A percentile compares a stretch with the other conserved stretches of the same genome.
Conservation (phyloP, 2,329 filamentous ascomycete species). For the Malbranchea cinnamomea region DNA sequence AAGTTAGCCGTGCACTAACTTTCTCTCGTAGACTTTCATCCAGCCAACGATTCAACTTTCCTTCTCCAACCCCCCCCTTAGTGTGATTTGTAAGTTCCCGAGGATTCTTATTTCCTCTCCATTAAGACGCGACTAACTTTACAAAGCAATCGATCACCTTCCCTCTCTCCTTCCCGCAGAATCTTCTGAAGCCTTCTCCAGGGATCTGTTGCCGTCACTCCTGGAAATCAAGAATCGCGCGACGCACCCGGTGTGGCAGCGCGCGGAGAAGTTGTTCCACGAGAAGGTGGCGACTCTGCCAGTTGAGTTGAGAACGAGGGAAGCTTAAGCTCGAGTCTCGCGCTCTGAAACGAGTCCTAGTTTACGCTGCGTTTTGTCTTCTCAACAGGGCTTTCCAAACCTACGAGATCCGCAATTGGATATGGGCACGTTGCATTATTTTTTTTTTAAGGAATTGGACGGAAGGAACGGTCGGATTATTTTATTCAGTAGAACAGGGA, state of each 20-base stretch:
- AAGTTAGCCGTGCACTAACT: constrained; percentile 1
- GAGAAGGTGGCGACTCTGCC: constrained; percentile 64
- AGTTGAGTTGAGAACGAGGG: constrained; percentile 17
- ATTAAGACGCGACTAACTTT: not conserved
- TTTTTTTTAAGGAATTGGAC: too few relatives aligned
- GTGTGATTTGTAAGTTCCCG: constrained; percentile 50
- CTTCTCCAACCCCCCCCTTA: constrained; percentile 45
- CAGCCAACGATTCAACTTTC: constrained; percentile 69
- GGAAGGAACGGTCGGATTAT: too few relatives aligned
- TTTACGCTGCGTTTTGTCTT: too few relatives aligned
- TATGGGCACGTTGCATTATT: too few relatives aligned
- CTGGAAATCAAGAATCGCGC: constrained; percentile 61
- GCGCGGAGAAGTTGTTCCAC: constrained; percentile 70
- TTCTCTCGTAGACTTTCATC: constrained; percentile 48
- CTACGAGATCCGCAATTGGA: too few relatives aligned
- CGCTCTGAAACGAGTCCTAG: too few relatives aligned
- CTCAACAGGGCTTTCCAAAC: too few relatives aligned
- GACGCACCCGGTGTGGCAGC: constrained; percentile 60
- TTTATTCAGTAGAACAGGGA: too few relatives aligned
- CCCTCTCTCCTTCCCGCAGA: constrained; percentile 74
- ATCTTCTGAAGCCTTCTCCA: constrained; percentile 71
- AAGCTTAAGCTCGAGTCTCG: constrained; percentile 6
- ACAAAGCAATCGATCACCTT: constrained; percentile 55
- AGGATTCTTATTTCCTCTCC: not conserved
- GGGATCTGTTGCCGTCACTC: constrained; percentile 61